A percentile compares a stretch with the other conserved stretches of the same genome.
phyloP scores from a whole-genome alignment of 78 protist species.

The Creolimax fragrantissima region DNA sequence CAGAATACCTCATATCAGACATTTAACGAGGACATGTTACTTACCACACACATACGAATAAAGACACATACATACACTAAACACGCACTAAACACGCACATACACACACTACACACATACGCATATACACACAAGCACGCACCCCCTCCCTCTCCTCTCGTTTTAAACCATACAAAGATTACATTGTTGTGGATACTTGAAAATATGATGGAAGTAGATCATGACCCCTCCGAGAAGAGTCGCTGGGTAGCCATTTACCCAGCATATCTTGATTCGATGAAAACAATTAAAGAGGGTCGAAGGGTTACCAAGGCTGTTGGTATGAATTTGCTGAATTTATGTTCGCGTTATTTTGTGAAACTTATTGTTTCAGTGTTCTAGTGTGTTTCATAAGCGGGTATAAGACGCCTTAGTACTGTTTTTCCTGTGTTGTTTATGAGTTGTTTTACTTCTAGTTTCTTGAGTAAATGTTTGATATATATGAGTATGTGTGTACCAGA shows the following conservation, averaged over 20 bases:
- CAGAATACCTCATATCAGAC: too few relatives aligned
- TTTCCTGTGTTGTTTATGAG: background rate
- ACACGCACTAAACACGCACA: background rate
- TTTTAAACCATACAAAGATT: background rate
- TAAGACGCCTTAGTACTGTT: background rate
- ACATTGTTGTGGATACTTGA: background rate
- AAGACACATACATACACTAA: background rate
- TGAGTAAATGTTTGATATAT: background rate
- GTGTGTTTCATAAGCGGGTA: background rate
- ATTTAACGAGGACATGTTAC: too few relatives aligned
- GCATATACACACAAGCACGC: background rate
- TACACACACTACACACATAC: background rate
- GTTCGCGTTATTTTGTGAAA: too few relatives aligned
- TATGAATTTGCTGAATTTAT: background rate
- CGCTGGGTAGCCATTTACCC: background rate
- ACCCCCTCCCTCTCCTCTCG: background rate
- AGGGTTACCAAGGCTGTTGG: background rate
- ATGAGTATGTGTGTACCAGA: background rate
- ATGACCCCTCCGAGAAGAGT: background rate
- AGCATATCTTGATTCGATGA: background rate
- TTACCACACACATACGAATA: background rate
- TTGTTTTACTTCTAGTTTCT: background rate
- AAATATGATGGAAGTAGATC: background rate
- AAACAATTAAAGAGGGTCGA: background rate
- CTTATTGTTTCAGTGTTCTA: too few relatives aligned